These are phyloP conservation scores for Candida sp. DNA, from an alignment of 1,139 yeast species.

Conservation along the genomic window DNA sequence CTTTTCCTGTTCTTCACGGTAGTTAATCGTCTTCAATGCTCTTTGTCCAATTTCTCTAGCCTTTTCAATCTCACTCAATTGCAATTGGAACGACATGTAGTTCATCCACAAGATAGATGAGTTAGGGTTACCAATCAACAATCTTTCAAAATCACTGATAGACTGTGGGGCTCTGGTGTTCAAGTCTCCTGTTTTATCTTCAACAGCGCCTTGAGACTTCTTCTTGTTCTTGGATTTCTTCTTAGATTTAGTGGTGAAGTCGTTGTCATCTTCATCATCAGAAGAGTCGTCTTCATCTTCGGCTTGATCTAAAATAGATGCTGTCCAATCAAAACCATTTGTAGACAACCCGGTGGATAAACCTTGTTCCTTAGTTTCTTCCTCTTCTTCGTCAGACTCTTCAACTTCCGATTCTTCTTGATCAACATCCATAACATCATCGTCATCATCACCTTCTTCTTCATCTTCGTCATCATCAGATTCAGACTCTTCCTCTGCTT, in stretches of 20 bases:
- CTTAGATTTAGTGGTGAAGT: conserved; percentile 41
- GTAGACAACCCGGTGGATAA: conserved; percentile 65
- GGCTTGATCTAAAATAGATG: conserved; percentile 82
- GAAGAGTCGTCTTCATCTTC: conserved; percentile 53
- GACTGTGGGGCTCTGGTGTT: conserved; percentile 91
- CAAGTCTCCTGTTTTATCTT: conserved; percentile 86
- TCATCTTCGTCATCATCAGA: conserved; percentile 19
- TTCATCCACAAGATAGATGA: conserved; percentile 97
- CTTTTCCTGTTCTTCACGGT: conserved; percentile 93
- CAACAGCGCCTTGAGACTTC: conserved; percentile 49
- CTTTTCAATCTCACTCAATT: conserved; percentile 90
- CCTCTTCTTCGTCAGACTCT: conserved; percentile 22
- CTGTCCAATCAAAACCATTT: conserved; percentile 94
- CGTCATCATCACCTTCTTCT: conserved; percentile 20
- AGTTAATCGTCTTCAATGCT: conserved; percentile 88
- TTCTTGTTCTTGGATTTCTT: conserved; percentile 38
- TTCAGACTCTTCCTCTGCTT: conserved; percentile 25
- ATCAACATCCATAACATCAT: conserved; percentile 20
- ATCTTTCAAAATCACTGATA: conserved; percentile 87
- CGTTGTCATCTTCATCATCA: conserved; percentile 49
- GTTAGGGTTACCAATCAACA: conserved; percentile 90
- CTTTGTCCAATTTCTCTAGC: conserved; percentile 95
- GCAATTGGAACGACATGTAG: conserved; percentile 97
- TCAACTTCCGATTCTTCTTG: conserved; percentile 24
- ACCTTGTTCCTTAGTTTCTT: conserved; percentile 22